Evolutionary conservation across 441 rosid species (phyloP), one percentile per base, ranked within the genome.

Genomic region (Pelargonium australe): DNA sequence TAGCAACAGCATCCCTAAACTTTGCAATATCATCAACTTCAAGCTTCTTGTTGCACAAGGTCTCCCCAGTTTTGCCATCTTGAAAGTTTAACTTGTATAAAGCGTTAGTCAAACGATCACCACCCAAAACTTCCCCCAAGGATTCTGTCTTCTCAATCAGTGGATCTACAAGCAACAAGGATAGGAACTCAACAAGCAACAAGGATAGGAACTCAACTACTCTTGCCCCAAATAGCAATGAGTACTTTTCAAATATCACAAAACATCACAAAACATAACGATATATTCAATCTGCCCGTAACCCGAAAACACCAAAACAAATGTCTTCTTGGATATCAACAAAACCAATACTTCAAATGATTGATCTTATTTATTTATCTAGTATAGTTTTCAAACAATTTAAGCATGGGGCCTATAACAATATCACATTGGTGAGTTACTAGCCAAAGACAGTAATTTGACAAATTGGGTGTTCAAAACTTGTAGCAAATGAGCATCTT

Each of bases 81-180:
- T 64, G 64, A 74, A 88, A 93, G 61, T 81, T 86, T 67, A 91
- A 70, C 64, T 78, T 61, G 73, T 83, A 87, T 65, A 82, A 68
- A 37, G 90, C 6, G 75, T 70, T 87, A 65, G 86, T 77, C 73
- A 93, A 70, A 62, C 88, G 82, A 63, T 93, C 95, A 2, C 93
- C 93, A 71, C 85, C 89, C 77, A 93, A 81, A 76, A 91, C 90
- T 81, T 93, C 97, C 51, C 96, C 98, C 16, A 89, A 84, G 34
- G 85, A 80, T 72, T 84, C 91, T 72, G 74, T 79, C 76, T 87
- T 85, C 68, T 72, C 80, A 34, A 79, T 72, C 44, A 89, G 71
- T 61, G 80, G 70, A 68, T 84, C 98, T 90, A 79, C 83, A 78
- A 78, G 31, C 71, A 2, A 41, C 65, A 68, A 19, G 51, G 19